Evolutionary conservation across 148 eudicot species (phyloP), one percentile per base, ranked within the genome.

Genomic region (Beta vulgaris): DNA sequence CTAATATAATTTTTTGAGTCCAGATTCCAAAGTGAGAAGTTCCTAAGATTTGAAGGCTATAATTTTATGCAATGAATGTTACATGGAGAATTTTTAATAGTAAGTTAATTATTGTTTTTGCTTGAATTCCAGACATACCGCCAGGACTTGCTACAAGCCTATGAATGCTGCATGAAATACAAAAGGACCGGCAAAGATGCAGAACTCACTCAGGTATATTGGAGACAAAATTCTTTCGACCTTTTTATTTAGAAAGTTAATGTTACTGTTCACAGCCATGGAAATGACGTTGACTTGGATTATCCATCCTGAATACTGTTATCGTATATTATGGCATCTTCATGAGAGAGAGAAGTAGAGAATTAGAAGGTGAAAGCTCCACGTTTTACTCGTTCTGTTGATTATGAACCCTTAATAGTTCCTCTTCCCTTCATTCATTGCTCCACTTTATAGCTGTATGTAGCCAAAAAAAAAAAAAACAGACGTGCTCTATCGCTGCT

Each of bases 151-250:
- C 84, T 89, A 67, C 98, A 96, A 78, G 99, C 99, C 3, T 87
- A 85, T 75, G 98, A 92, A 76, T 92, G 98, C 83, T 96, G 99
- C 90, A 88, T 92, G 92, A 88, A 88, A 73, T 96, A 89, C 79
- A 85, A 86, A 86, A 82, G 79, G 78, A 89, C 91, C 36, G 99
- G 99, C 78, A 96, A 86, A 80, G 98, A 91, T 83, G 99, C 94
- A 48, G 99, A 96, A 76, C 90, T 96, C 65, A 92, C 97, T 74
- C 97, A 91, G 99, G 99, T 95, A 84, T 74, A 62, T 40, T 58
- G 67, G 32, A 26, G 43, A 44, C 13, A 42, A 14, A 25, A 69
- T 12, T 68, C 43, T 18, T 69, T n/a, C n/a, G n/a, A 25, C 31
- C 32, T 73, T 71, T 39, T 65, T 36, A 28, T 53, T 44, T 28